Base-by-base conservation (phyloP, 345 rosid genomes). In the Sonneratia caseolaris region DNA sequence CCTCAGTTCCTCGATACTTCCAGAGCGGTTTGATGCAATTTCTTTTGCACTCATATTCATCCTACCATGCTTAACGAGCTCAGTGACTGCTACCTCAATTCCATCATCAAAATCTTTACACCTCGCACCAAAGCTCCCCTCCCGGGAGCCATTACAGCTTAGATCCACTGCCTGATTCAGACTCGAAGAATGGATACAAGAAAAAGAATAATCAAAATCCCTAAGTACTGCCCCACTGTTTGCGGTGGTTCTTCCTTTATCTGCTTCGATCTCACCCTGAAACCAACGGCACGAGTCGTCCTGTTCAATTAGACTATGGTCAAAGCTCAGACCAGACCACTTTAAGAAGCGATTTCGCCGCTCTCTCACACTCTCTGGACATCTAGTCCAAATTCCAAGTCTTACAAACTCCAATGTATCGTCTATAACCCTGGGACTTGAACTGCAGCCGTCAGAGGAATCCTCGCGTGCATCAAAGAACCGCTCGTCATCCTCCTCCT, bases 401-500 rank as follows among this genome's bases (percentile, higher is more conserved):
- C 62, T 76, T 64, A 79, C 77, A 78, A 74, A 61, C 48, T 47
- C 37, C 43, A 68, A 64, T 24, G 61, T 70, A 72, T 69, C 38
- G 64, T 75, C 71, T 27, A 51, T 68, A 69, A 57, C 24, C n/a
- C 72, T 80, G 66, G 64, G 73, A 42, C 70, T 51, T n/a, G 77
- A 72, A 66, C 72, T 51, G 76, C 77, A 71, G 74, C 75, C 78
- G 45, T 85, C 88, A 66, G 72, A 75, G 70, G 55, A 72, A 76
- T 76, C 91, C 80, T 87, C 92, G 2, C 79, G 80, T 65, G 86
- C 86, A 79, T 91, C 95, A 55, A 83, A 82, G 76, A 86, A 89
- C 64, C 37, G 36, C 32, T 67, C 73, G 15, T 81, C 88, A 7
- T 81, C 87, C 35, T 79, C 86, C 74, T 79, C 84, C 64, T 71